Evolutionary conservation across 768 basidiomycete species (phyloP).

Genomic region (Mycena rebaudengoi): DNA sequence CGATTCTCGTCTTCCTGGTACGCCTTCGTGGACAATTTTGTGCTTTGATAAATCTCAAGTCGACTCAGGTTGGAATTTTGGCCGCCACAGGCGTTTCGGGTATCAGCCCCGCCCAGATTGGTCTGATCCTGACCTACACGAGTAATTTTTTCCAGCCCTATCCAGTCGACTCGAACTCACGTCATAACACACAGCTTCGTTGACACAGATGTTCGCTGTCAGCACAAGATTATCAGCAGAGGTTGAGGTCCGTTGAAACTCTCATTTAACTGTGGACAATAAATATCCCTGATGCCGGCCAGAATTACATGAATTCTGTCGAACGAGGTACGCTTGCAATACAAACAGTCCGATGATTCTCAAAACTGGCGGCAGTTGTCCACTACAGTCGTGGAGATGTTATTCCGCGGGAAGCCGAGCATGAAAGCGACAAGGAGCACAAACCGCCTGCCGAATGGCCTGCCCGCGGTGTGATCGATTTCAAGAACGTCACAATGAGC

Average conservation of each 20-base stretch:
- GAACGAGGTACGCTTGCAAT: constrained; percentile 53
- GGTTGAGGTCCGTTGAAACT: constrained; percentile 57
- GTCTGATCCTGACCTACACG: constrained; percentile 74
- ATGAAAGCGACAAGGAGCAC: constrained; percentile 57
- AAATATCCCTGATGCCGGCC: not conserved
- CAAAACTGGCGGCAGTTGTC: constrained; percentile 44
- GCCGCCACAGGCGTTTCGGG: constrained; percentile 62
- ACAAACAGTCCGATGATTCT: not conserved
- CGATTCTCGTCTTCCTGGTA: constrained; percentile 62
- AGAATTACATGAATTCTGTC: constrained; percentile 75
- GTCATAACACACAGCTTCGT: constrained; percentile 41
- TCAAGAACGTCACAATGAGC: constrained; percentile 64
- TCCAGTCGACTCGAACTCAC: not conserved
- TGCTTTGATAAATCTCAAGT: not conserved
- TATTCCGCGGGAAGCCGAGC: constrained; percentile 69
- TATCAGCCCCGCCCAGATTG: constrained; percentile 73
- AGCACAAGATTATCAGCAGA: constrained; percentile 69
- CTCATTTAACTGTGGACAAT: not conserved
- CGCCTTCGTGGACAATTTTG: constrained; percentile 13
- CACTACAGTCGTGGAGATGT: constrained; percentile 59
- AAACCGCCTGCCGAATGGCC: constrained; percentile 74
- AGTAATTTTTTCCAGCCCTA: constrained; percentile 53
- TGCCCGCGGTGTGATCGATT: constrained; percentile 61
- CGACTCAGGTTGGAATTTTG: constrained; percentile 73
- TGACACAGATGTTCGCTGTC: constrained; percentile 62